Evolutionary conservation across 192 early-diverging fungal species (phyloP), one percentile per base, ranked within the genome.

Genomic region (Coemansia sp.): DNA sequence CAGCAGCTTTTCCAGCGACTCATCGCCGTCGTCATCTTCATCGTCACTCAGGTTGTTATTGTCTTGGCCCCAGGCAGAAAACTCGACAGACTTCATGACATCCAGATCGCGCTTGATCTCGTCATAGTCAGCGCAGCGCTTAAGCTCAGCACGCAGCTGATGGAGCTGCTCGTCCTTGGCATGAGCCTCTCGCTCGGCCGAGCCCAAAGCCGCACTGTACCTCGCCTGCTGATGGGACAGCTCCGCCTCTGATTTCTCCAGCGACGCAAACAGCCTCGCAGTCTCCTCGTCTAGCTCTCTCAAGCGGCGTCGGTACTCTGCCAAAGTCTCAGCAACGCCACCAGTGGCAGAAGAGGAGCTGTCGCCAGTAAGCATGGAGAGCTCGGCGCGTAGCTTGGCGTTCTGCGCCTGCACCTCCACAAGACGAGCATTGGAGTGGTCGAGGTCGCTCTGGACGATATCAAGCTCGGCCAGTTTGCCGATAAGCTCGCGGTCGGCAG

Each of bases 381-480:
- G 61, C 47, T 87, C 75, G 41, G 65, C 70, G 20, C 85, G 86
- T 52, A 89, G 68, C 38, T 66, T 66, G 43, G 86, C 89, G 68
- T 93, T 94, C 57, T 94, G 89, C 13, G 90, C 75, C 71, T 91
- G 88, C 57, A 92, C 72, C 40, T 89, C 86, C 5, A 87, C 86
- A 9, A 92, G 80, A 61, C 88, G 92, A 40, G 84, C 84, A 53
- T 92, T 92, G 18, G 92, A 89, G 27, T 91, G 88, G 62, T 98
- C 95, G 44, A 96, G 80, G 66, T 98, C 96, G 52, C 90, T 83
- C 47, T 90, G 86, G 6, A 95, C 78, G 55, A 98, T 95, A 70
- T 98, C 95, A n/a, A 95, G 78, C 67, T 96, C 96, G 7, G 92
- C 94, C 31, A 95, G 81, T 67, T 92, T 91, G 11, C 81, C 88